phyloP scores from a whole-genome alignment of 2,329 filamentous ascomycete genomes.

The Fusarium cicatricum region DNA sequence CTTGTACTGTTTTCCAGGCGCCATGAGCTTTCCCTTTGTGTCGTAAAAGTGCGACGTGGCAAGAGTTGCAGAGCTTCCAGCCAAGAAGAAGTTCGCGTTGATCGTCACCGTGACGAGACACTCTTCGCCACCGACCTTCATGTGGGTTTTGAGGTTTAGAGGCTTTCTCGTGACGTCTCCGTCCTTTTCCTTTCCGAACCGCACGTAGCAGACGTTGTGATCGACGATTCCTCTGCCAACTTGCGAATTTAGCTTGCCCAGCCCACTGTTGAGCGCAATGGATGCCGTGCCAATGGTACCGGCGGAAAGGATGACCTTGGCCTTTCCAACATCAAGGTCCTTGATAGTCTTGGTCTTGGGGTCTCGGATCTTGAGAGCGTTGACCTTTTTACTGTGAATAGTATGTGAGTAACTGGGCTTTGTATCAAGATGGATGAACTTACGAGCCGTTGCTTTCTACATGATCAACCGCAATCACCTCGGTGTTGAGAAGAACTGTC shows the following conservation, averaged over 20 bases:
- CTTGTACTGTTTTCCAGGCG: slow-evolving; percentile 2
- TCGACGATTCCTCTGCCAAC: slow-evolving; percentile 26
- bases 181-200: slow-evolving; percentile 25
- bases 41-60: slow-evolving; percentile 25
- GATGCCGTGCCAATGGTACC: slow-evolving; percentile 29
- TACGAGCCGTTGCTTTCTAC: background rate
- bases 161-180: slow-evolving; percentile 15
- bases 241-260: slow-evolving; percentile 5
- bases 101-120: slow-evolving; percentile 27
- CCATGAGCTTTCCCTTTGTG: slow-evolving; percentile 6
- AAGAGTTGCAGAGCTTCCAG: slow-evolving; percentile 24
- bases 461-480: slow-evolving; percentile 19
- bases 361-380: slow-evolving; percentile 22
- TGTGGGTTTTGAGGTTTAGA: slow-evolving; percentile 22
- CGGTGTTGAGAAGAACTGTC: slow-evolving; percentile 21
- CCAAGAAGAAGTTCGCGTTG: slow-evolving; percentile 31
- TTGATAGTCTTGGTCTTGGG: slow-evolving; percentile 9
- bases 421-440: background rate
- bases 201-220: slow-evolving; percentile 28
- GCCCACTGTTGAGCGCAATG: slow-evolving; percentile 25
- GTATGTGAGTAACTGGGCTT: fast-evolving
- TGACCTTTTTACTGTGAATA: slow-evolving; percentile 4
- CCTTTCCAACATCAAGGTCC: slow-evolving; percentile 13
- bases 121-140: slow-evolving; percentile 9
- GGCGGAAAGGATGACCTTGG: slow-evolving; percentile 17